phyloP scores from a whole-genome alignment of 1,284 basidiomycete genomes.

The Schizophyllum commune region DNA sequence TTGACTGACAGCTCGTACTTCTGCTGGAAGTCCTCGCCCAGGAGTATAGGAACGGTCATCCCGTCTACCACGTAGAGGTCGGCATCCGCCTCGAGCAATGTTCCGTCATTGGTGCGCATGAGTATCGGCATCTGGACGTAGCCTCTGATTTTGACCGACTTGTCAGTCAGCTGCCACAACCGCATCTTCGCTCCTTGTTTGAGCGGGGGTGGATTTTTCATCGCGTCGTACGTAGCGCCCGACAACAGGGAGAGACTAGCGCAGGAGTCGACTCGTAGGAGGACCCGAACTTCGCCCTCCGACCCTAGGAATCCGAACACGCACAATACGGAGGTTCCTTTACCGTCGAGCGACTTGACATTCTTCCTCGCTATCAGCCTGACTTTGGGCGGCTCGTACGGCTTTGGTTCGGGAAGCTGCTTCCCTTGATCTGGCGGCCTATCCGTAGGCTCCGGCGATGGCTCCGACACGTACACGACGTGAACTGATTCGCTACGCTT shows the following conservation, averaged over 20 bases:
- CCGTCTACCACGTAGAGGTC: slow-evolving; percentile 5
- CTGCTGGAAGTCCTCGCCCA: slow-evolving; percentile 7
- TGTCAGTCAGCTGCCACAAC: background rate
- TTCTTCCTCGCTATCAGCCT: background rate
- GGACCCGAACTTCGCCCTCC: background rate
- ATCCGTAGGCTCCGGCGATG: background rate
- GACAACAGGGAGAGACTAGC: background rate
- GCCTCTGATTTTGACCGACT: background rate
- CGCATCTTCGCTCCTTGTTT: background rate
- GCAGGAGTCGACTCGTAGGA: background rate
- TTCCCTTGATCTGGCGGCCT: too few species aligned
- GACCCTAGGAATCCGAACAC: background rate
- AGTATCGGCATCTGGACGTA: background rate
- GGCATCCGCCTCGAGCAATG: background rate
- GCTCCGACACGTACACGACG: too few species aligned
- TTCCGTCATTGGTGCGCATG: background rate
- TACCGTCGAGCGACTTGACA: background rate
- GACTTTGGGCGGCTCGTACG: background rate
- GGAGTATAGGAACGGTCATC: slow-evolving; percentile 6
- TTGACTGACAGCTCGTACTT: slow-evolving; percentile 3
- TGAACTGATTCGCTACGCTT: background rate
- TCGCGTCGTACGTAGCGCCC: background rate
- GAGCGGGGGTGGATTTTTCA: background rate
- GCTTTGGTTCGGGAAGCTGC: too few species aligned
- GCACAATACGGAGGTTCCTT: background rate